Evolutionary conservation across 306 rosid species (phyloP).

Genomic region (Luffa aegyptiaca): DNA sequence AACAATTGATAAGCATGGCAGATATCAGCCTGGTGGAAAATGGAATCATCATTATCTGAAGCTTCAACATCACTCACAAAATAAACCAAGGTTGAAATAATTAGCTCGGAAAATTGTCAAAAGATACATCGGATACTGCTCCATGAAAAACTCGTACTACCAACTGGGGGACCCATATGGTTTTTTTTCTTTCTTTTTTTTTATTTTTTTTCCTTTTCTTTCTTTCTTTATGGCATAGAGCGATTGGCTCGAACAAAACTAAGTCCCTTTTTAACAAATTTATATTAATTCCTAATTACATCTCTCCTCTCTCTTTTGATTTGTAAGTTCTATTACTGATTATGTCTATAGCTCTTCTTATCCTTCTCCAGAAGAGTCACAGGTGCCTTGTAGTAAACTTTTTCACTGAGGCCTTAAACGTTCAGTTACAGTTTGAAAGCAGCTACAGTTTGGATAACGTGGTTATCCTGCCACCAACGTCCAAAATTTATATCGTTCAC

Average conservation of each 20-base stretch:
- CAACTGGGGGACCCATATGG: background rate
- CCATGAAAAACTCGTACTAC: background rate
- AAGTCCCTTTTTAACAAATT: background rate
- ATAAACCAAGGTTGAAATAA: background rate
- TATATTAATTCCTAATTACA: background rate
- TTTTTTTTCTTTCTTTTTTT: background rate
- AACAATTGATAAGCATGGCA: constrained; percentile 91
- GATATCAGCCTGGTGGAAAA: constrained; percentile 57
- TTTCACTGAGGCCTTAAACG: background rate
- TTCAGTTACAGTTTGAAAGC: background rate
- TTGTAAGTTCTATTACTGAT: background rate
- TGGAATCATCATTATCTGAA: background rate
- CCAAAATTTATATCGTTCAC: background rate
- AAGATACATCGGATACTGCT: background rate
- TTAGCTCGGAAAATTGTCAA: background rate
- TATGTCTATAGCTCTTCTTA: background rate
- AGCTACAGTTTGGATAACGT: background rate
- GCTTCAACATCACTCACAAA: background rate
- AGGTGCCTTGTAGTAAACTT: background rate
- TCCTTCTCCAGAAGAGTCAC: background rate
- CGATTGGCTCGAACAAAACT: background rate
- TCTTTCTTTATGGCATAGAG: background rate
- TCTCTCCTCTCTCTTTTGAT: background rate
- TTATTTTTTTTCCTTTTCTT: background rate
- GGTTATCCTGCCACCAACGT: background rate